Conservation (phyloP, 768 basidiomycete species). For the Termitomyces sp. region DNA sequence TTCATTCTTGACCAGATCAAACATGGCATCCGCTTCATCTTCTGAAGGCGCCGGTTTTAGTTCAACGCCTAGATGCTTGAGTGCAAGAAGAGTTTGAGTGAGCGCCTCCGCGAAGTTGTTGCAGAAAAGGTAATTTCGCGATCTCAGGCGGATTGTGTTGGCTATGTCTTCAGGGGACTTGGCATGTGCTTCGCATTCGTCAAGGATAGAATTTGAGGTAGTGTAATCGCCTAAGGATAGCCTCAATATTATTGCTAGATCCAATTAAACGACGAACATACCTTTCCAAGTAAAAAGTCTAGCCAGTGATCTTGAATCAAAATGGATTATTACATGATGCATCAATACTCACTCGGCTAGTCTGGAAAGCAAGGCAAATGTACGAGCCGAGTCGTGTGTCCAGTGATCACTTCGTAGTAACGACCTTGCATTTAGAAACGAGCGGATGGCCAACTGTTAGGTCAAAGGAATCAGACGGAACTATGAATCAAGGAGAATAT, state of each 20-base stretch:
- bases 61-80: conserved; percentile 62
- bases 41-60: conserved; percentile 52
- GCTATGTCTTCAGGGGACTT: conserved; percentile 54
- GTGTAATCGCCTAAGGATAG: conserved; percentile 47
- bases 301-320: not conserved
- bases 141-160: conserved; percentile 55
- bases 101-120: conserved; percentile 57
- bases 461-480: not conserved
- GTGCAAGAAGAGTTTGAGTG: conserved; percentile 55
- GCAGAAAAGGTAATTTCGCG: conserved; percentile 62
- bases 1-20: conserved; percentile 69
- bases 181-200: conserved; percentile 51
- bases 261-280: conserved; percentile 16
- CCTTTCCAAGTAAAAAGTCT: conserved; percentile 71
- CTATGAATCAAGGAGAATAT: too few relatives aligned
- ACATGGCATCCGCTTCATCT: conserved; percentile 59
- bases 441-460: conserved; percentile 56
- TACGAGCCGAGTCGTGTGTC: conserved; percentile 44
- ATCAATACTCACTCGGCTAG: conserved; percentile 55
- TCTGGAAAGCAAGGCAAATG: conserved; percentile 52
- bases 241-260: conserved; percentile 1
- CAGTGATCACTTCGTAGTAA: conserved; percentile 57
- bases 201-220: conserved; percentile 50
- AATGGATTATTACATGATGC: not conserved
- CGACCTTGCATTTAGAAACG: conserved; percentile 57